phyloP scores from a whole-genome alignment of 176 grass and related monocot species.

The Zea luxurians region DNA sequence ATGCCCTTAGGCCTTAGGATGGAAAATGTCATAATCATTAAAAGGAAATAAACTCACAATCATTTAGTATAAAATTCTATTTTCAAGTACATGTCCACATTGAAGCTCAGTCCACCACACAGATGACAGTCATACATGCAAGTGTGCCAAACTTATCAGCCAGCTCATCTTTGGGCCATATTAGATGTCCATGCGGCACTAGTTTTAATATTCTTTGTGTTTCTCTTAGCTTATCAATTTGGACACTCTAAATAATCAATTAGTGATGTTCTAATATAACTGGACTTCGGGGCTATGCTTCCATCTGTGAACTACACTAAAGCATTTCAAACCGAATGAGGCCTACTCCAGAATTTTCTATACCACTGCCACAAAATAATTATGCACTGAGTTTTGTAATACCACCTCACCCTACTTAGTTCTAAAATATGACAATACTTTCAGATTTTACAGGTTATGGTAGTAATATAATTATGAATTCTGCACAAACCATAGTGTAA shows the following conservation, averaged over 20 bases:
- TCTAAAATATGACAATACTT: too few relatives aligned
- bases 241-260: neutral
- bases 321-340: neutral
- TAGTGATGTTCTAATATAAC: neutral
- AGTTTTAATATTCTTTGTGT: neutral
- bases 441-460: too few relatives aligned
- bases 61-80: neutral
- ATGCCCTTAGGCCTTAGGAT: neutral
- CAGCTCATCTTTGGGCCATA: neutral
- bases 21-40: neutral
- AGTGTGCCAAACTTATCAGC: constrained; percentile 23
- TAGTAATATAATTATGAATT: too few relatives aligned
- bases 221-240: constrained; percentile 9
- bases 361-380: neutral
- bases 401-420: too few relatives aligned
- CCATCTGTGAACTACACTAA: neutral
- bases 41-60: constrained; percentile 5
- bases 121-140: constrained; percentile 2
- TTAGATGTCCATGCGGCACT: neutral
- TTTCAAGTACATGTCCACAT: constrained; percentile 12
- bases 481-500: too few relatives aligned
- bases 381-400: too few relatives aligned
- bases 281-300: neutral
- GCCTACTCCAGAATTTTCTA: neutral
- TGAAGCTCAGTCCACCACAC: neutral